Base-by-base conservation (phyloP, 345 rosid genomes). In the Rhizophora mangle region DNA sequence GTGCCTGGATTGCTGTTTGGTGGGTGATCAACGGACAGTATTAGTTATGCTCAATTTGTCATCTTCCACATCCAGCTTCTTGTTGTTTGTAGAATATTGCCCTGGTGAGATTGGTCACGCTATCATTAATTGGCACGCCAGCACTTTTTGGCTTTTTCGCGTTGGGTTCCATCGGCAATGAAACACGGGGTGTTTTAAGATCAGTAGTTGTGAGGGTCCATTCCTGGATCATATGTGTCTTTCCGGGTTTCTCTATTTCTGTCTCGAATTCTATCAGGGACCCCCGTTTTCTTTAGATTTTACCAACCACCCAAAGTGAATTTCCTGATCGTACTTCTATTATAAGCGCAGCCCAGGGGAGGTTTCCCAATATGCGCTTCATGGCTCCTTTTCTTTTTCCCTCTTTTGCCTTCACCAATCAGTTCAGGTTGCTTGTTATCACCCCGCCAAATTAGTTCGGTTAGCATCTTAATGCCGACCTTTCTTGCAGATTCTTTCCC, bases 281-380 rank as follows among this genome's bases (percentile, higher is more conserved):
- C 18, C 82, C 82, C 76, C 80, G 47, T 63, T 62, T 49, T 76
- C 75, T 55, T 11, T 36, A 55, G 43, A 59, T 61, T 49, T 80
- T 80, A 0, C 88, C 75, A 0, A 88, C 59, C 1, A 85, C 90
- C 90, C 90, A 88, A 3, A 88, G 67, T 2, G 68, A 88, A 83
- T 0, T 24, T 24, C 24, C 24, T 1, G 10, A 34, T 34, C 37
- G 10, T 34, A 2, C 37, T 34, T 34, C 10, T 9, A 8, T 7
- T 34, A 34, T 7, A 7, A 34, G 10, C 37, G 37, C 37, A 7
- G 37, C 37, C 37, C 2, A 34, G 37, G 2, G 37, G 1, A 6
- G 37, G 10, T 34, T 7, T 34, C 37, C 9, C 37, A 8, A 34
- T 8, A 8, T 34, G 37, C 7, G 37, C 9, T 34, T 34, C 2